A percentile compares a stretch with the other conserved stretches of the same genome.
phyloP scores from a whole-genome alignment of 495 filamentous ascomycete species.

The Aspergillus nidulans region DNA sequence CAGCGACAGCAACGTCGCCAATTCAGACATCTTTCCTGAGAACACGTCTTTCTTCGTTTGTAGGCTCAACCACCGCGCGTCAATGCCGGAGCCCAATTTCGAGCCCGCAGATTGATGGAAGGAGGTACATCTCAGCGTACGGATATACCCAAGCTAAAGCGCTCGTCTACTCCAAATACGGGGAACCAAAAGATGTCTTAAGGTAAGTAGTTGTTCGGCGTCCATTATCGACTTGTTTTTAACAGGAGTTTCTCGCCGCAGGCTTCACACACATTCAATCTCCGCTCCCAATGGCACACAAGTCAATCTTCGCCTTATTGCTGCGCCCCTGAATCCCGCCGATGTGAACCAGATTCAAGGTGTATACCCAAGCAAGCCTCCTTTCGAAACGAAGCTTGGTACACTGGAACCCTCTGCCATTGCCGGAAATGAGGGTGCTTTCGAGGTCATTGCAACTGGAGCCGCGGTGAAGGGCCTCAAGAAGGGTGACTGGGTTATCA shows the following conservation, averaged over 20 bases:
- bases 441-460: slow-evolving; percentile 72
- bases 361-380: slow-evolving; percentile 83
- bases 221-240: neutral
- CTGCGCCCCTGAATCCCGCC: slow-evolving; percentile 90
- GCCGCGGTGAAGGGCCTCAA: slow-evolving; percentile 47
- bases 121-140: slow-evolving; percentile 64
- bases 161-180: slow-evolving; percentile 78
- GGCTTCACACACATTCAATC: slow-evolving; percentile 78
- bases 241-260: slow-evolving; percentile 17
- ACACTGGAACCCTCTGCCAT: slow-evolving; percentile 70
- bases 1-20: slow-evolving; percentile 17
- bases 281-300: slow-evolving; percentile 59
- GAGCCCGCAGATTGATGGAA: slow-evolving; percentile 11
- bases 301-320: slow-evolving; percentile 71
- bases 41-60: slow-evolving; percentile 7
- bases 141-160: slow-evolving; percentile 97
- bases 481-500: slow-evolving; percentile 90
- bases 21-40: slow-evolving; percentile 6
- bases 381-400: slow-evolving; percentile 66
- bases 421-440: slow-evolving; percentile 86
- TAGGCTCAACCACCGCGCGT: slow-evolving; percentile 29
- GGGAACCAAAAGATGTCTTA: slow-evolving; percentile 79
- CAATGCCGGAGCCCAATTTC: slow-evolving; percentile 10
- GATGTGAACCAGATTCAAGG: slow-evolving; percentile 97
- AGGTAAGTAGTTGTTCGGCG: slow-evolving; percentile 39